Conservation (phyloP, 805 yeast species). For the Candida wancherniae region DNA sequence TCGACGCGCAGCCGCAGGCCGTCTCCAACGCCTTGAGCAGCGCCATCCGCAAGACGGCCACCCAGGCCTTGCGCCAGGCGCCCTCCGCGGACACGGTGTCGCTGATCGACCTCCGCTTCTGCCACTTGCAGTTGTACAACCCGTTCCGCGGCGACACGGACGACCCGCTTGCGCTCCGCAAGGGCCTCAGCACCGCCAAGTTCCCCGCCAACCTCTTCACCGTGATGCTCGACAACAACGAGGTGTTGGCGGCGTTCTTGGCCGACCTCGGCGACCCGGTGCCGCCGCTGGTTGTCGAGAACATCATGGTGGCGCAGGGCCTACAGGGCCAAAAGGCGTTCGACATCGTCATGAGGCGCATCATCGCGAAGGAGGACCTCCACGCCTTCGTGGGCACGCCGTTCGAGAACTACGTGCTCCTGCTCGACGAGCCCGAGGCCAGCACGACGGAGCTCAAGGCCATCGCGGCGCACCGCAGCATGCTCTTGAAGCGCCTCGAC, state of each 20-base stretch:
- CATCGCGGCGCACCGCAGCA: constrained; percentile 11
- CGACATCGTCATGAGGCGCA: constrained; percentile 6
- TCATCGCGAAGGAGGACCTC: constrained; percentile 3
- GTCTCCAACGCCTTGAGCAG: not conserved
- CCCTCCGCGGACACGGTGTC: not conserved
- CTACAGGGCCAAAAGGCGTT: constrained; percentile 9
- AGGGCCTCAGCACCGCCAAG: constrained; percentile 9
- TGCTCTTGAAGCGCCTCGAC: constrained; percentile 7
- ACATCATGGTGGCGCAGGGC: constrained; percentile 9
- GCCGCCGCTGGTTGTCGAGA: constrained; percentile 4
- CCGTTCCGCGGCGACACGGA: constrained; percentile 9
- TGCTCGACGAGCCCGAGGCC: not conserved
- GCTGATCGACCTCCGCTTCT: constrained; percentile 2
- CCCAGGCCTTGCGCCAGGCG: constrained; percentile 2
- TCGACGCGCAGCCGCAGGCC: constrained; percentile 2
- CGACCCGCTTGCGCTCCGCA: constrained; percentile 12
- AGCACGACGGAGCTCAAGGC: constrained; percentile 11
- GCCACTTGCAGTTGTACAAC: constrained; percentile 5
- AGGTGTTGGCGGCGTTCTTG: constrained; percentile 6
- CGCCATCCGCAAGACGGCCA: constrained; percentile 2
- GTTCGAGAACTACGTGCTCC: constrained; percentile 6
- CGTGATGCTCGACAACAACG: constrained; percentile 7
- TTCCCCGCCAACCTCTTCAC: constrained; percentile 8
- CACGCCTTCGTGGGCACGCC: constrained; percentile 7
- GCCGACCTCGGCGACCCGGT: not conserved